Base-by-base conservation (phyloP, 495 filamentous ascomycete species). In the Parmelia sp. region DNA sequence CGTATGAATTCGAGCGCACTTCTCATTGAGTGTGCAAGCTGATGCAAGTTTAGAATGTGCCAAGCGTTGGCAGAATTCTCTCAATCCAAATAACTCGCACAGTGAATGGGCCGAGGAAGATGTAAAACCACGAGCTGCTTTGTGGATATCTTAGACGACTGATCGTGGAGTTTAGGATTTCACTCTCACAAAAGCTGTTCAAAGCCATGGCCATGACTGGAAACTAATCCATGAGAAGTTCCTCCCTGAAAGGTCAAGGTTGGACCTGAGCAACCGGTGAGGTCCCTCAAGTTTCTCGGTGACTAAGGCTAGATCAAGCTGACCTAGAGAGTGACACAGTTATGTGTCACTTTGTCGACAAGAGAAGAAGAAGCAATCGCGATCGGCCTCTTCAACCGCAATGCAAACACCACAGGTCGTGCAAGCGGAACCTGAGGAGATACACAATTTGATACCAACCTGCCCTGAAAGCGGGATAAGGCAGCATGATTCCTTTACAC, bases 91-190 rank as follows among this genome's bases (percentile, higher is more conserved):
- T 14, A 49, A 51, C 19, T 49, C 44, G 19, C 60, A 14, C 60
- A 40, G 60, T 23, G 44, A 62, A 62, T 62, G 60, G 60, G 40
- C 49, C 33, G 60, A 31, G 12, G 60, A 62, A 49, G 60, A 62
- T 31, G 60, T 59, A 44, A 27, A 27, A 29, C 57, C 4, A 59
- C 15, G 3, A 27, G 8, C 37, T 27, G 23, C 57, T 59, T 12
- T 40, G 15, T 45, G 23, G 23, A 45, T 3, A 44, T 12, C 10
- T 11, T 21, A 31, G 3, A 27, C 9, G 23, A 21, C 25, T 60
- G 25, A 60, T 60, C 14, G 25, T 33, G 23, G 37, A 29, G 15
- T 3, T 29, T 45, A 60, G 58, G 58, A 60, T 60, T 0, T n/a
- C 17, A 60, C 39, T 36, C 58, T 60, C 21, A 42, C 39, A 25